Conservation (phyloP, 164 flowering plant genomes). For the Hamamelis virginiana region DNA sequence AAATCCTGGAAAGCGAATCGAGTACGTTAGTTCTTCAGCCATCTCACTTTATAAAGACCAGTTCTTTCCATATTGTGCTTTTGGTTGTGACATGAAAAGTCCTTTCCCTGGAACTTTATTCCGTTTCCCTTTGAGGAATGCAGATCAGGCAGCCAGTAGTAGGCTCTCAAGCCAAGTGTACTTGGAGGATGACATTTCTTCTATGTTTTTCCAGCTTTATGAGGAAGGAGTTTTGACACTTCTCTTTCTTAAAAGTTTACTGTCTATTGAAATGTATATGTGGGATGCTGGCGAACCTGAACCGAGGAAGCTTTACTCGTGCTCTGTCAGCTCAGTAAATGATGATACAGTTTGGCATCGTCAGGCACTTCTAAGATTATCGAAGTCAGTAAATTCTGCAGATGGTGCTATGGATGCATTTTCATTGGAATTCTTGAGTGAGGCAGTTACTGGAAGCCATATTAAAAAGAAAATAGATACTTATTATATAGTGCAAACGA, state of each 20-base stretch:
- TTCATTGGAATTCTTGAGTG: slow-evolving; percentile 63
- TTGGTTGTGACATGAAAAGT: slow-evolving; percentile 87
- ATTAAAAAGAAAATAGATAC: slow-evolving; percentile 42
- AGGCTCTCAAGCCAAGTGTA: slow-evolving; percentile 90
- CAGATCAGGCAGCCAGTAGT: slow-evolving; percentile 78
- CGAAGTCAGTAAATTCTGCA: slow-evolving; percentile 35
- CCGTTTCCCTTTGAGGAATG: slow-evolving; percentile 92
- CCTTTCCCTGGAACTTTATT: slow-evolving; percentile 85
- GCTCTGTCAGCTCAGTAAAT: slow-evolving; percentile 51
- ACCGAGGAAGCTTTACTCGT: slow-evolving; percentile 77
- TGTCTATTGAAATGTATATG: slow-evolving; percentile 68
- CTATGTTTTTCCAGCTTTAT: slow-evolving; percentile 78
- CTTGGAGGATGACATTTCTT: slow-evolving; percentile 61
- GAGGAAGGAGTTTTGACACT: slow-evolving; percentile 80
- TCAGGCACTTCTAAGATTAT: slow-evolving; percentile 61
- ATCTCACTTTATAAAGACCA: slow-evolving; percentile 73
- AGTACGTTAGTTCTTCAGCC: slow-evolving; percentile 81
- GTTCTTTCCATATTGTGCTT: slow-evolving; percentile 82
- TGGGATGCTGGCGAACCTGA: slow-evolving; percentile 65
- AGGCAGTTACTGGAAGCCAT: slow-evolving; percentile 39
- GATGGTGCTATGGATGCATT: slow-evolving; percentile 55
- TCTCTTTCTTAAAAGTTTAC: slow-evolving; percentile 78
- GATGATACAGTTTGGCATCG: slow-evolving; percentile 69
- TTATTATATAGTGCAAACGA: slow-evolving; percentile 75
- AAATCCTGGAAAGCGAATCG: slow-evolving; percentile 96